Conservation (phyloP, 2,329 filamentous ascomycete species). For the Apiospora saccharicola region DNA sequence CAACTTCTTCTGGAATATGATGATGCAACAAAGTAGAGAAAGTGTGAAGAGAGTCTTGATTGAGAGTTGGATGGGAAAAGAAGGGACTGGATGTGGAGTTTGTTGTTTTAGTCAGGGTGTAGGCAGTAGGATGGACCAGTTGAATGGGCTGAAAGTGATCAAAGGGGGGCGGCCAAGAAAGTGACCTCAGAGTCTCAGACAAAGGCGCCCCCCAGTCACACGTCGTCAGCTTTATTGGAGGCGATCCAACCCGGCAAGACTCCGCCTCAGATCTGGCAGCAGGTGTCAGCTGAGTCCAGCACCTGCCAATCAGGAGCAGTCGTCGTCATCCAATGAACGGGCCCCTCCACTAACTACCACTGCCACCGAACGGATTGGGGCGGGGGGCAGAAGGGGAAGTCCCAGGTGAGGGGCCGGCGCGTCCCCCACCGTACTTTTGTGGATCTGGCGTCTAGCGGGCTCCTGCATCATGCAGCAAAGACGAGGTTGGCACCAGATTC, state of each 20-base stretch:
- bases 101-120: conserved; percentile 13
- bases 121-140: not conserved
- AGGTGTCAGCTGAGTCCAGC: not conserved
- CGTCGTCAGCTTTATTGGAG: conserved; percentile 5
- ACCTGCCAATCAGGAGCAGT: conserved; percentile 3
- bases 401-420: not conserved
- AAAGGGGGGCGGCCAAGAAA: not conserved
- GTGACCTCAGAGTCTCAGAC: conserved; percentile 10
- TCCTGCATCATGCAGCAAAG: conserved; percentile 1
- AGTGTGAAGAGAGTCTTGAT: not conserved
- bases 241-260: not conserved
- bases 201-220: not conserved
- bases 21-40: conserved; percentile 6
- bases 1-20: conserved; percentile 3
- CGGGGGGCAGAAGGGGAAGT: not conserved
- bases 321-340: conserved; percentile 15
- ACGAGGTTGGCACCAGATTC: not conserved
- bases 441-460: not conserved
- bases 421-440: not conserved
- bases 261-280: conserved; percentile 5
- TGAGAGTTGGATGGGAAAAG: conserved; percentile 11
- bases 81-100: conserved; percentile 19
- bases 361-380: not conserved
- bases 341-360: not conserved
- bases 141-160: conserved; percentile 21